Base-by-base conservation (phyloP, 164 flowering plant species). In the Vitis cinerea region DNA sequence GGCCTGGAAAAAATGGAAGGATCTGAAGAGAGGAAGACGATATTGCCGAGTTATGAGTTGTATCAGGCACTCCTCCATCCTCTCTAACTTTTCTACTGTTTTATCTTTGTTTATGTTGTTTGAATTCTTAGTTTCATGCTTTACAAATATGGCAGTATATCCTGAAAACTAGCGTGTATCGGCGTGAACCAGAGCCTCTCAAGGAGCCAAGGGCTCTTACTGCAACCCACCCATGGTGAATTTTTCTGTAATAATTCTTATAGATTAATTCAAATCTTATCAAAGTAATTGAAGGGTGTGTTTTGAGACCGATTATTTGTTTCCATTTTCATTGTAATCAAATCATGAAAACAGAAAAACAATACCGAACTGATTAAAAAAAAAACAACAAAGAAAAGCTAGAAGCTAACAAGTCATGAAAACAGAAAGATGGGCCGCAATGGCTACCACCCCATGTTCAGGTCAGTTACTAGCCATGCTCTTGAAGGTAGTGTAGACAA, bases 381-480 rank as follows among this genome's bases (percentile, higher is more conserved):
- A 2, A 23, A 23, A 0, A 23, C 27, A 1, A 2, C 27, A 1
- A 23, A 23, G 27, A 23, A 23, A 23, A 23, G 1, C 27, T 23
- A 23, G 27, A 23, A 23, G 27, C 27, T 23, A 23, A 23, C 27
- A 23, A 23, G 1, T 23, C 27, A 23, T 23, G 27, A 23, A 23
- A 23, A 23, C 27, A 23, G 83, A 85, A 6, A 83, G 80, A 23
- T 23, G 27, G 7, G 44, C 44, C 44, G 7, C 12, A 59, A 14
- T 12, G 27, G 30, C 67, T 44, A 47, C 77, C 72, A 12, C 65
- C 61, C 58, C 83, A 80, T 87, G 85, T 67, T 86, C 83, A 80
- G 89, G 79, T 0, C 83, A 67, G 55, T 69, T 86, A 23, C 9
- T 88, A 4, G 60, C 78, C 0, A 82, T 88, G 88, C 65, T 86